A percentile compares a stretch with the other conserved stretches of the same genome.
phyloP scores from a whole-genome alignment of 1,284 basidiomycete species.

The Porogramme epimiltina region DNA sequence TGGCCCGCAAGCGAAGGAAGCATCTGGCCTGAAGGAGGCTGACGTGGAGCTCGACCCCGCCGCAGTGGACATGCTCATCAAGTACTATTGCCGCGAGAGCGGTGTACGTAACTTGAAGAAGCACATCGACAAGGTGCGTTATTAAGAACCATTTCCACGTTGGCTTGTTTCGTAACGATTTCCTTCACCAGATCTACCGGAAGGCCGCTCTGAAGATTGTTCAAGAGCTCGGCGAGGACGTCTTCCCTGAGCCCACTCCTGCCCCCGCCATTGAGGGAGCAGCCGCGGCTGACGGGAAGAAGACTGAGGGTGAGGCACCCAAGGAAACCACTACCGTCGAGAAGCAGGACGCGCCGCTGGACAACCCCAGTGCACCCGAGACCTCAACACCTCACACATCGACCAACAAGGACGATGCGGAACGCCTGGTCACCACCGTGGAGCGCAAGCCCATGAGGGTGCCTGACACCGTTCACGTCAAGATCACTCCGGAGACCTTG shows the following conservation, averaged over 20 bases:
- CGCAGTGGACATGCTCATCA: constrained; percentile 89
- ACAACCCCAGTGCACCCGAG: constrained; percentile 36
- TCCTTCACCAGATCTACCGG: constrained; percentile 85
- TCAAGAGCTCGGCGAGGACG: constrained; percentile 87
- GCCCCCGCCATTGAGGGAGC: constrained; percentile 14
- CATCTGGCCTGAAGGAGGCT: constrained; percentile 83
- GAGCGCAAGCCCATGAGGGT: constrained; percentile 83
- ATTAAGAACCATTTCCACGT: not conserved
- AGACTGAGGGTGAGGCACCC: constrained; percentile 34
- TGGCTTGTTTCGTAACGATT: constrained; percentile 1
- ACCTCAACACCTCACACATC: constrained; percentile 25
- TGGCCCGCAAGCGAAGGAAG: constrained; percentile 92
- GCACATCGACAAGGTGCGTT: constrained; percentile 87
- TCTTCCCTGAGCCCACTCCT: constrained; percentile 67
- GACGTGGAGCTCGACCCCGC: constrained; percentile 80
- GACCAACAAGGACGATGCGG: constrained; percentile 32
- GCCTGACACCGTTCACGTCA: constrained; percentile 79
- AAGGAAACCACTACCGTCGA: constrained; percentile 37
- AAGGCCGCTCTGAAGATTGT: constrained; percentile 96
- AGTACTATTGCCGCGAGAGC: constrained; percentile 96
- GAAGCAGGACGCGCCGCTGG: constrained; percentile 40
- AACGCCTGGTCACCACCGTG: constrained; percentile 71
- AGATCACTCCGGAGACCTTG: constrained; percentile 84
- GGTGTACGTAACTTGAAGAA: constrained; percentile 95
- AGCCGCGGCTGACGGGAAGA: constrained; percentile 24